These are phyloP conservation scores for Leishmania guyanensis DNA, from an alignment of 208 protist species.

Conservation along the genomic window DNA sequence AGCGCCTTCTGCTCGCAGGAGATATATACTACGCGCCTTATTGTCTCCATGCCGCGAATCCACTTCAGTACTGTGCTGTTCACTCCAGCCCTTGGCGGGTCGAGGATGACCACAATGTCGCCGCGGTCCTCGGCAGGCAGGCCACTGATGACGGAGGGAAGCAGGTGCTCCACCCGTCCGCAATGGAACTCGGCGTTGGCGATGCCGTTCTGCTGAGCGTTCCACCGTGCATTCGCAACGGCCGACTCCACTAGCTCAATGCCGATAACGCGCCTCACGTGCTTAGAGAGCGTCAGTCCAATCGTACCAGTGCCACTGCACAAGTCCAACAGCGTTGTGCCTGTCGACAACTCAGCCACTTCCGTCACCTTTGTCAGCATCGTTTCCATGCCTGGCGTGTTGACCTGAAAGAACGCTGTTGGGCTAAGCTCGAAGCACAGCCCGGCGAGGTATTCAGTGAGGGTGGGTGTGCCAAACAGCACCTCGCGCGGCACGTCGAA, in stretches of 20 bases:
- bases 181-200: conserved; percentile 88
- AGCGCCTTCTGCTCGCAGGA: conserved; percentile 95
- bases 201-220: conserved; percentile 87
- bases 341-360: conserved; percentile 50
- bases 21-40: conserved; percentile 95
- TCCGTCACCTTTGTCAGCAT: conserved; percentile 81
- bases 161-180: conserved; percentile 92
- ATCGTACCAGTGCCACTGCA: conserved; percentile 97
- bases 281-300: conserved; percentile 79
- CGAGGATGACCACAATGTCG: conserved; percentile 89
- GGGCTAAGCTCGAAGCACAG: conserved; percentile 91
- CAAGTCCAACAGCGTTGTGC: conserved; percentile 93
- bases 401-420: conserved; percentile 96
- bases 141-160: conserved; percentile 62
- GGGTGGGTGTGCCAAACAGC: conserved; percentile 57
- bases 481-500: conserved; percentile 63
- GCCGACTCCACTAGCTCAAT: conserved; percentile 92
- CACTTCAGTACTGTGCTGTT: conserved; percentile 92
- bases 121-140: conserved; percentile 44
- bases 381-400: conserved; percentile 88
- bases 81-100: conserved; percentile 90
- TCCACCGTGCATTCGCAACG: conserved; percentile 86
- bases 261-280: conserved; percentile 92
- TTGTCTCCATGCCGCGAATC: conserved; percentile 82
- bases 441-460: conserved; percentile 77